Evolutionary conservation across 768 basidiomycete genomes (phyloP), one percentile per base, ranked within the genome.

Genomic region (Hirschioporus abietinus): DNA sequence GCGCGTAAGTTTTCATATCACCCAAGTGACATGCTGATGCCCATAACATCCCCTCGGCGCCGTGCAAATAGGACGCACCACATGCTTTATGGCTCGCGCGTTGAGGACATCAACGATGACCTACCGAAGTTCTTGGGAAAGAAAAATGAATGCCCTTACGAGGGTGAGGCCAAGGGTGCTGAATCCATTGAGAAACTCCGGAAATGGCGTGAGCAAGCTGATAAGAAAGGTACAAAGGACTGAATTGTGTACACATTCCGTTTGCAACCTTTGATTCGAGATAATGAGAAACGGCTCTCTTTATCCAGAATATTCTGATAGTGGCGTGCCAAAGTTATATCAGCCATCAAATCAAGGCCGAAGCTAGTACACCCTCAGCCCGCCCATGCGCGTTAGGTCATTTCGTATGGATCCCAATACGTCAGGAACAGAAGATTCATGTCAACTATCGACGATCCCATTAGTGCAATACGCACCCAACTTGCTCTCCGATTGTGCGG

Each of bases 131-230:
- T 35, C 23, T 25, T 66, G 58, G 58, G 59, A 24, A 26, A 66
- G 58, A 35, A 60, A 36, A 24, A 27, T 17, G 58, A 60, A 66
- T 8, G 57, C 36, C 23, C 60, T 15, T 61, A 15, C 23, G 60
- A 61, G 30, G 60, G 60, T 25, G 60, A 61, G 20, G 30, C 63
- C 58, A 36, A 68, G 64, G 15, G 59, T 27, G 52, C 64, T 64
- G 10, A 68, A 35, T 35, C 63, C 60, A 52, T 66, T 34, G 20
- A 68, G 57, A 36, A 65, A 34, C n/a, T 64, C 42, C 26, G 63
- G n/a, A 18, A 64, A 64, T 26, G 59, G n/a, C 18, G 64, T 58
- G 67, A 64, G 59, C 67, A 60, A 64, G 58, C 65, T 42, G 27
- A 65, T 6, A 27, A 67, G 23, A 24, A 42, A 65, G 65, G 42